Evolutionary conservation across 257 asterid species (phyloP), one percentile per base, ranked within the genome.

Genomic region (Solanum appendiculatum): DNA sequence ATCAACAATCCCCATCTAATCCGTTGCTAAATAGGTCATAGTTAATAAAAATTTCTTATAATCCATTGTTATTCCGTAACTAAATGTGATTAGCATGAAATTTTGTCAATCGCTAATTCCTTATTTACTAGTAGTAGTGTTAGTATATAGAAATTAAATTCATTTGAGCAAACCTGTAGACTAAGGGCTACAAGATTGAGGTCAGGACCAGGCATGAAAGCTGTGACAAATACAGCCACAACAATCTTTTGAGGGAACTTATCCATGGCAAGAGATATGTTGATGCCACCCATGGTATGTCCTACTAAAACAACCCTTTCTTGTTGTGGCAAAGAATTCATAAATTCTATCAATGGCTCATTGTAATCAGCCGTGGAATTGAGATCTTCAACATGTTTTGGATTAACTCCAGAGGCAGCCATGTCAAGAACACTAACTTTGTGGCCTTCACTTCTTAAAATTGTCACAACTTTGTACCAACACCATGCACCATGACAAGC

Each of bases 401-500:
- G 92, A 51, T 91, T 11, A 83, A 85, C 48, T 34, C 93, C 94
- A 9, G 91, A 86, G 11, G 92, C 89, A 5, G 92, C 91, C 95
- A 93, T 90, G 92, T 93, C 95, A 7, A 92, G 88, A 77, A 87
- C 91, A 1, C 92, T 92, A 6, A 90, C 93, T 8, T 84, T 89
- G 85, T 89, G 91, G 60, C 94, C 93, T 20, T 60, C 81, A 44
- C 84, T 85, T 85, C 88, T 91, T 85, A 90, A 89, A 86, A 88
- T 69, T 18, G 92, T 37, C 36, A 60, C 91, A 87, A 91, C 89
- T 83, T 86, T 92, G 86, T 90, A 91, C 94, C 94, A 91, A 87
- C 92, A 91, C 93, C 96, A 92, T 3, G 93, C 93, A 1, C 96
- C 94, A 18, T 91, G 94, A 85, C 93, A 89, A 9, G 91, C 92